Evolutionary conservation across 2,329 filamentous ascomycete genomes (phyloP).

Genomic region (Hypoxylon sp.): DNA sequence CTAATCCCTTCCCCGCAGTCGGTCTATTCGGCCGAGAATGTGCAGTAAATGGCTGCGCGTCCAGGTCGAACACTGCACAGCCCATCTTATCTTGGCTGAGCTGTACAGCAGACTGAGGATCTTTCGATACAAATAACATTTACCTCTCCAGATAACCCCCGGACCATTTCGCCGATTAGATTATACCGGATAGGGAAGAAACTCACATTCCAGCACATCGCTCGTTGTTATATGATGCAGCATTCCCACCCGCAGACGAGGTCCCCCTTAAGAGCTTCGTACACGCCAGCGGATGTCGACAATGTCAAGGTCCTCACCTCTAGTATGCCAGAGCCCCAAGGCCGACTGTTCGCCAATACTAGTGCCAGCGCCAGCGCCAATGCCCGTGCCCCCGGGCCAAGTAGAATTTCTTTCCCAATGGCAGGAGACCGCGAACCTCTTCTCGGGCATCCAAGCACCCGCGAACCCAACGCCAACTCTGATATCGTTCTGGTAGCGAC

Average conservation of each 20-base stretch:
- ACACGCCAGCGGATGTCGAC: slow-evolving; percentile 10
- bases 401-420: background rate
- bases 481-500: background rate
- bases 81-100: background rate
- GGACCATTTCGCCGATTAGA: background rate
- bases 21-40: background rate
- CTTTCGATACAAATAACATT: background rate
- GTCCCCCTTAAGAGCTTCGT: background rate
- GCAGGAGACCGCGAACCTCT: slow-evolving; percentile 20
- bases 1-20: slow-evolving; percentile 20
- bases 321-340: background rate
- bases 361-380: too few relatives aligned
- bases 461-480: background rate
- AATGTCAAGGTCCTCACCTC: slow-evolving; percentile 17
- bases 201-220: background rate
- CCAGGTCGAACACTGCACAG: slow-evolving; percentile 24
- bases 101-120: background rate
- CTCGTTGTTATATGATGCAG: slow-evolving; percentile 10
- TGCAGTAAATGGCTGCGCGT: slow-evolving; percentile 7
- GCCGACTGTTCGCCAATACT: background rate
- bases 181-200: background rate
- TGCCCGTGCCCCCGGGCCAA: background rate
- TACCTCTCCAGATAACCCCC: background rate
- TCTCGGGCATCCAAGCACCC: slow-evolving; percentile 4
- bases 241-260: background rate